These are phyloP conservation scores for Chlamydomonas sp. DNA, from an alignment of 139 green algal genomes.

Conservation along the genomic window DNA sequence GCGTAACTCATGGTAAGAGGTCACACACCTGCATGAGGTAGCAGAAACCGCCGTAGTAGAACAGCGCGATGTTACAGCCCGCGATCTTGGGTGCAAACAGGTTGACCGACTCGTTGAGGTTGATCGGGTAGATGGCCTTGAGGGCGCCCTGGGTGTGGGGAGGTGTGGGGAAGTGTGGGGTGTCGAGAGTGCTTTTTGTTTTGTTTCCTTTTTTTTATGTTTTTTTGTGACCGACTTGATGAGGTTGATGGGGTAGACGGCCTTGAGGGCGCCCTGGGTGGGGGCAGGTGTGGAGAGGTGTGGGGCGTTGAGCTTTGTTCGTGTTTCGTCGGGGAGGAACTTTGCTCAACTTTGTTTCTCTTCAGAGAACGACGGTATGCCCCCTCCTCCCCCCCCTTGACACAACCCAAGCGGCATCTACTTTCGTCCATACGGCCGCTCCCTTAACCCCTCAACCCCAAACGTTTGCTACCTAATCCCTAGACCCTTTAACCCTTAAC, in stretches of 20 bases:
- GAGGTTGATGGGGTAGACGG: too few species aligned
- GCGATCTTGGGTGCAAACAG: conserved; percentile 72
- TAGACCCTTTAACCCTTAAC: too few species aligned
- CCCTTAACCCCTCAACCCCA: too few species aligned
- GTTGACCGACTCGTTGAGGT: conserved; percentile 54
- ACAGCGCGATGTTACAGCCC: conserved; percentile 78
- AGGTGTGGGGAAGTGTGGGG: too few species aligned
- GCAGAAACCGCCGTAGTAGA: conserved; percentile 92
- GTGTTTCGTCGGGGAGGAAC: not conserved
- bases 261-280: too few species aligned
- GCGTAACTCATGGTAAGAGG: too few species aligned
- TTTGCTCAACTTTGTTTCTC: conserved; percentile 2
- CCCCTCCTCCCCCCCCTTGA: too few species aligned
- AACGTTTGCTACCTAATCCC: too few species aligned
- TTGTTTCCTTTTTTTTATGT: not conserved
- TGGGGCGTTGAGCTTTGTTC: too few species aligned
- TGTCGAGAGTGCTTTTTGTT: conserved; percentile 6
- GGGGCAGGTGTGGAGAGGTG: too few species aligned
- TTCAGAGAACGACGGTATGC: not conserved
- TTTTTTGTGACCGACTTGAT: too few species aligned
- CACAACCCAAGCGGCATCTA: not conserved
- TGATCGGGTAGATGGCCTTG: conserved; percentile 56
- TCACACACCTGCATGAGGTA: conserved; percentile 73
- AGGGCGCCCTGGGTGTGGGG: not conserved
- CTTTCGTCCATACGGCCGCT: too few species aligned